Evolutionary conservation across 495 filamentous ascomycete species (phyloP).

Genomic region (Letharia lupina): DNA sequence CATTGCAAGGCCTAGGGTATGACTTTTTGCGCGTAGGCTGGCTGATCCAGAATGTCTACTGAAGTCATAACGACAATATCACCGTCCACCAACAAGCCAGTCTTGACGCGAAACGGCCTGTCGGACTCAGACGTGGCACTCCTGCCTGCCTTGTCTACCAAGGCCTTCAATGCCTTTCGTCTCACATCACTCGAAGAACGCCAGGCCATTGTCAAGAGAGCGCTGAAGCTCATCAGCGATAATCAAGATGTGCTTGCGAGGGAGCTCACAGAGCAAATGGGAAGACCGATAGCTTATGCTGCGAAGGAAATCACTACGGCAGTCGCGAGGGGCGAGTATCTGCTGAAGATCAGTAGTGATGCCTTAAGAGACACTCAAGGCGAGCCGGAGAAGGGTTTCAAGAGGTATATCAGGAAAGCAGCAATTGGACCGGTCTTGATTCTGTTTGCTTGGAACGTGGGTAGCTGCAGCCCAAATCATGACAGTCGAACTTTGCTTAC

Average conservation of each 20-base stretch:
- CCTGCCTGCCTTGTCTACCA: conserved; percentile 56
- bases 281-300: conserved; percentile 78
- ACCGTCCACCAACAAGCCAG: conserved; percentile 69
- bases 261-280: conserved; percentile 91
- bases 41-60: conserved; percentile 51
- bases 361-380: conserved; percentile 58
- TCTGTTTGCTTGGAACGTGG: conserved; percentile 86
- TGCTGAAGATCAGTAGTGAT: conserved; percentile 62
- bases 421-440: conserved; percentile 78
- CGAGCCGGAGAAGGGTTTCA: conserved; percentile 76
- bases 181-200: conserved; percentile 54
- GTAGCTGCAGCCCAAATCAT: conserved; percentile 12
- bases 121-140: conserved; percentile 54
- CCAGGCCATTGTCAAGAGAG: conserved; percentile 67
- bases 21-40: background rate
- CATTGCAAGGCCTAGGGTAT: too few species aligned
- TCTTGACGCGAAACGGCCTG: conserved; percentile 66
- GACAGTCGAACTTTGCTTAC: conserved; percentile 4
- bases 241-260: conserved; percentile 71
- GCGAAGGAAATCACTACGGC: conserved; percentile 75
- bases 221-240: conserved; percentile 55
- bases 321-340: conserved; percentile 67
- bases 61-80: conserved; percentile 86
- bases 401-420: conserved; percentile 76
- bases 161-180: conserved; percentile 64